Base-by-base conservation (phyloP, 1,284 basidiomycete species). In the Macrocybe sp. region DNA sequence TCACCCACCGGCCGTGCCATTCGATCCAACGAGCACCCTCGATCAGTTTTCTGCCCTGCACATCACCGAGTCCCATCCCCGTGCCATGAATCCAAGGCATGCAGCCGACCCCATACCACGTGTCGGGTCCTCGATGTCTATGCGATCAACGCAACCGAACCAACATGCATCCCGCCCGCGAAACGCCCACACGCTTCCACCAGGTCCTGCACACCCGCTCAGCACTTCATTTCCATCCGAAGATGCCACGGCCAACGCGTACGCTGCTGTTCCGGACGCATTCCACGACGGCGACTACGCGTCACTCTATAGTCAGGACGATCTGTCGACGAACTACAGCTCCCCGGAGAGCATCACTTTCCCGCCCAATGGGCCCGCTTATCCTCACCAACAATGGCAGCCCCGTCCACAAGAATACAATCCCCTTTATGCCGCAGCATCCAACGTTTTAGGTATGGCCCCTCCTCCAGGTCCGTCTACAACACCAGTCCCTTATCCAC, bases 401-500 rank as follows among this genome's bases (percentile, higher is more conserved):
- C 61, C 63, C 12, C 48, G 34, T 46, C 50, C 45, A 28, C 35
- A 61, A 41, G 72, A 75, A 47, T 78, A 76, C 53, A 79, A 83
- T 59, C 69, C 73, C 35, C 62, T 85, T 12, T 81, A 85, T 60
- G 74, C 76, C 7, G 87, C 86, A 2, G 91, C 91, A 2, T 90
- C 86, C 31, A 82, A 88, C 60, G 85, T 92, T 14, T 73, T 94
- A 6, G 90, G 91, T 22, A 81, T 85, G 77, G 78, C 74, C 0
- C 81, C 78, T 29, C 80, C 80, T 47, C 74, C 71, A 16, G 69
- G 66, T 41, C 60, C 66, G 10, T 56, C 63, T 32, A 61, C 64
- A 39, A 48, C 48, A 10, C 57, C 49, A 8, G 31, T 38, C 36
- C 36, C 37, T 30, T 33, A 37, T 47, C 48, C 50, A 12, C 47